Evolutionary conservation across 371 early-diverging fungal species (phyloP), one percentile per base, ranked within the genome.

Genomic region (Actinomortierella ambigua): DNA sequence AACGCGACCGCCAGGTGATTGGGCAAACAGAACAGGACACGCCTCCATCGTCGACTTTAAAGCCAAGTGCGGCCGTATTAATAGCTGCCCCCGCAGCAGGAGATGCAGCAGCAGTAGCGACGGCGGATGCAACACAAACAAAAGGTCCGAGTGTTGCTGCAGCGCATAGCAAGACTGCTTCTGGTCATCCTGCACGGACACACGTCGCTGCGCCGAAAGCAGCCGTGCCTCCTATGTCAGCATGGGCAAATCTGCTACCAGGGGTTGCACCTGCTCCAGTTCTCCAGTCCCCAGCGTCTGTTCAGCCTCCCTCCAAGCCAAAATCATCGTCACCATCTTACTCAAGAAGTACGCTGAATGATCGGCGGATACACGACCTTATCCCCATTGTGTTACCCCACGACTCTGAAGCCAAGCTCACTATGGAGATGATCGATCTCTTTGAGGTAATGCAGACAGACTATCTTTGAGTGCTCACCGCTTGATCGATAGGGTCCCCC

Each of bases 391-490:
- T 65, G 3, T 59, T 71, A 3, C 50, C 73, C 2, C 63, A 50
- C 5, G 73, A 71, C 53, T 29, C 50, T 3, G 66, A 71, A 40
- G 66, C 40, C 6, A 62, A 63, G 24, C 57, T 71, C 40, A 61
- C 73, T 0, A 71, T 66, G 73, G 66, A 71, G 18, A 71, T 71
- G 73, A 63, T 65, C 53, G 66, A 66, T 27, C 57, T 71, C 6
- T 71, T 71, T 50, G 73, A 71, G 66, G 73, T 71, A 63, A 50
- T 48, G 9, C 24, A 8, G 26, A 14, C n/a, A 11, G 23, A 24
- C 50, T 22, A 17, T 14, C 17, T 34, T 54, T 39, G 14, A 11
- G 48, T 28, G 22, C 18, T 18, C 49, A 43, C 14, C 1, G 39
- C 26, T 14, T 59, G 27, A n/a, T 46, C 2, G 15, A 20, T 13